Conservation (phyloP, 768 basidiomycete genomes). For the Termitomyces sp. region DNA sequence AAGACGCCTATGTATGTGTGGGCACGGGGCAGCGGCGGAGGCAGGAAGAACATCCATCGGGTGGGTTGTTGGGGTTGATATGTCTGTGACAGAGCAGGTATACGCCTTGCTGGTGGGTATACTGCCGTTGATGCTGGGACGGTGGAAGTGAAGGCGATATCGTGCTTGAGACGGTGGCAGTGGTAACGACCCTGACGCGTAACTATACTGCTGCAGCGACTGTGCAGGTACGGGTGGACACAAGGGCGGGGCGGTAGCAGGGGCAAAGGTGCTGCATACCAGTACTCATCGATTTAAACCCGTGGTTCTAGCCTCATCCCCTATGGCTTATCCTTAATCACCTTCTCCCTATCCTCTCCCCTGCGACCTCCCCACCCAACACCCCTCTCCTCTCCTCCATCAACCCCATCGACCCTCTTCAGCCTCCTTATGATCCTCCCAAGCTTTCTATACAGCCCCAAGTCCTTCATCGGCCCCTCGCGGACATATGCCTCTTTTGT, state of each 20-base stretch:
- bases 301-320: conserved; percentile 4
- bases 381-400: conserved; percentile 56
- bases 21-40: conserved; percentile 15
- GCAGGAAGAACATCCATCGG: background rate
- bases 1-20: conserved; percentile 20
- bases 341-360: conserved; percentile 44
- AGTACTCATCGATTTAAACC: conserved; percentile 10
- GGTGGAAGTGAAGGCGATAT: conserved; percentile 15
- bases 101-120: background rate
- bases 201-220: conserved; percentile 12
- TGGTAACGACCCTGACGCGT: conserved; percentile 9
- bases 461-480: conserved; percentile 81
- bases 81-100: background rate
- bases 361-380: conserved; percentile 60
- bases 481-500: conserved; percentile 84
- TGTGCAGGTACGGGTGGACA: conserved; percentile 10
- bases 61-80: background rate
- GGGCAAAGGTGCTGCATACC: conserved; percentile 13
- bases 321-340: too few species aligned
- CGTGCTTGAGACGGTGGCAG: conserved; percentile 20
- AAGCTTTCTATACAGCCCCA: conserved; percentile 86
- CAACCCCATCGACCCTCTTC: conserved; percentile 55
- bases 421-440: conserved; percentile 58
- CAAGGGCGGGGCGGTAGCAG: conserved; percentile 16
- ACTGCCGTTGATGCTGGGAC: conserved; percentile 15